Conservation (phyloP, 2,329 filamentous ascomycete species). For the Fonsecaea nubica region DNA sequence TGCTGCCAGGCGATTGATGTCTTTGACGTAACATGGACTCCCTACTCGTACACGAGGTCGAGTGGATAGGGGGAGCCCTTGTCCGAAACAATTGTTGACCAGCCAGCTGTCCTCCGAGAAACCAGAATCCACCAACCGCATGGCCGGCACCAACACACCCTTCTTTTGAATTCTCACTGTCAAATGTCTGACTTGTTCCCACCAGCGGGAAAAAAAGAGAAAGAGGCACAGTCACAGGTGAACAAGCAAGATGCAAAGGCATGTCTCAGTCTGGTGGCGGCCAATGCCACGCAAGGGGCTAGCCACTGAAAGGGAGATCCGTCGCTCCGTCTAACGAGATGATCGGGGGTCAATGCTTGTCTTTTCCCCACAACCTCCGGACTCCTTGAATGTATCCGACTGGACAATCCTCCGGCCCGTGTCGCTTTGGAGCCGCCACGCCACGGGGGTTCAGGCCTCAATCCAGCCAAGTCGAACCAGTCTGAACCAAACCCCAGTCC, state of each 20-base stretch:
- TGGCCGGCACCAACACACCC: not conserved
- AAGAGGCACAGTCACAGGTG: not conserved
- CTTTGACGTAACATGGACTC: not conserved
- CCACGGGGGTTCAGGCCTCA: not conserved
- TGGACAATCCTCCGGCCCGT: conserved; percentile 7
- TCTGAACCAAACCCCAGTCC: not conserved
- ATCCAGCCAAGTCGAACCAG: not conserved
- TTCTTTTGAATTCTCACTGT: not conserved
- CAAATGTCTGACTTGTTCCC: not conserved
- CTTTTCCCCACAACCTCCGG: conserved; percentile 22
- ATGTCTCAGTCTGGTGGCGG: conserved; percentile 15
- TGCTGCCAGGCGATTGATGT: too few relatives aligned
- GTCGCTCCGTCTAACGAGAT: conserved; percentile 9
- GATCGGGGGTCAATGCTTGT: conserved; percentile 6
- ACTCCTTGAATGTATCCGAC: conserved; percentile 17
- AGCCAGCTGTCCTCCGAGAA: not conserved
- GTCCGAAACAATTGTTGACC: not conserved
- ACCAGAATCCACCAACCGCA: not conserved
- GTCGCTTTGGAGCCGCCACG: too few relatives aligned
- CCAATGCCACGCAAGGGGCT: not conserved
- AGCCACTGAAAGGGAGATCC: not conserved
- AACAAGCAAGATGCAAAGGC: not conserved
- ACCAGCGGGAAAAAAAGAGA: not conserved
- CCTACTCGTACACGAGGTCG: too few relatives aligned
- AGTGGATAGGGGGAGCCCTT: too few relatives aligned